Evolutionary conservation across 352 stramenopile species (phyloP).

Genomic region (Pythium plurisporium): DNA sequence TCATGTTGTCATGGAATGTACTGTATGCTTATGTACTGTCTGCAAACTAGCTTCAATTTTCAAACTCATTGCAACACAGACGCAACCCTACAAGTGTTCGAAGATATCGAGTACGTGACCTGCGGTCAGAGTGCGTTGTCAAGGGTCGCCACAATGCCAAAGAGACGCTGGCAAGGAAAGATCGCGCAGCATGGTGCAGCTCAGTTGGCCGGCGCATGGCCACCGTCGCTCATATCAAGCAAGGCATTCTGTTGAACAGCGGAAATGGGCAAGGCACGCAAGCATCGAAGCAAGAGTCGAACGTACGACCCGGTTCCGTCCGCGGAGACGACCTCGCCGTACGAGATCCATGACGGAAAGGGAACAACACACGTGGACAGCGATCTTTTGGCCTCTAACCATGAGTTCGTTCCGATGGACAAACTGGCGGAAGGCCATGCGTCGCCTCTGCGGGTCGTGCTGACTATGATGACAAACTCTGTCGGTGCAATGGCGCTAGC

Average conservation of each 20-base stretch:
- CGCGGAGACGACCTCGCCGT: conserved; percentile 25
- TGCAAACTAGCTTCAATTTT: background rate
- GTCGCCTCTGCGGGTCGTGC: conserved; percentile 27
- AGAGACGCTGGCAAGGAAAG: background rate
- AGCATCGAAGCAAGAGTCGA: conserved; percentile 34
- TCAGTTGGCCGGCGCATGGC: background rate
- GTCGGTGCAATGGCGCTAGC: conserved; percentile 34
- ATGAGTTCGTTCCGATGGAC: conserved; percentile 41
- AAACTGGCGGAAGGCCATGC: conserved; percentile 34
- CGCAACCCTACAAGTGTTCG: background rate
- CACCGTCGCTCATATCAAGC: too few relatives aligned
- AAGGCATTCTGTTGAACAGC: background rate
- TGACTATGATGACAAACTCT: conserved; percentile 30
- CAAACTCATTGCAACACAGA: background rate
- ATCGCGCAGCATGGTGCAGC: background rate
- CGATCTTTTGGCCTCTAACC: conserved; percentile 41
- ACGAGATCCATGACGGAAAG: conserved; percentile 35
- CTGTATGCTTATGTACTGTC: too few relatives aligned
- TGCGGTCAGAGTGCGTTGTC: background rate
- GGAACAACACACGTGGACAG: conserved; percentile 24
- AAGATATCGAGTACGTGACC: background rate
- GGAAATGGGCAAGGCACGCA: conserved; percentile 36
- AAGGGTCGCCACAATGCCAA: background rate
- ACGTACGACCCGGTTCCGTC: conserved; percentile 26
- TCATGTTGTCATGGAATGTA: background rate